Evolutionary conservation across 2,329 filamentous ascomycete species (phyloP), one percentile per base, ranked within the genome.

Genomic region (Cladosporium colombiae): DNA sequence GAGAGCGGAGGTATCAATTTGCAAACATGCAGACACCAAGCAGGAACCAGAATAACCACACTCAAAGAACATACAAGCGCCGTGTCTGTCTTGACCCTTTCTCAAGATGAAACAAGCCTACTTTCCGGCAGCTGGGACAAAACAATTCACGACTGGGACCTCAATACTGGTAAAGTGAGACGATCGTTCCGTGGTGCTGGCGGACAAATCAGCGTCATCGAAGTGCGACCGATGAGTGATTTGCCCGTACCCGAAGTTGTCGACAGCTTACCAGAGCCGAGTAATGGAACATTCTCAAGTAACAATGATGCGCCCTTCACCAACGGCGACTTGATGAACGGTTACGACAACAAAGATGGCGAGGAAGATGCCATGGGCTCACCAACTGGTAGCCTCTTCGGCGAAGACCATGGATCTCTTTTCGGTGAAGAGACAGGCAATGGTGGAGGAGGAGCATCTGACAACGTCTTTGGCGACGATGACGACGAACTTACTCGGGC

Each of bases 121-220:
- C 79, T 99, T 10, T 97, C 93, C 37, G 95, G 95, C 3, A 94
- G 93, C 76, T 99, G 95, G 95, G 95, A 99, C 78, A 98, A 97
- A 80, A 91, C 87, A 21, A 89, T 98, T 0, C 86, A 93, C 62
- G 93, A 98, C 75, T 99, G 95, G 95, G 95, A 98, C 76, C 78
- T 99, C 29, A 92, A 98, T 73, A 95, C 88, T 1, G 95, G 95
- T 0, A 84, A 90, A 72, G 84, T 90, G 7, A 89, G 88, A 69
- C 86, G 93, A 13, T 85, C 85, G 5, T 99, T 95, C 73, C 88
- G 89, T 56, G 89, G 90, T 1, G 91, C 85, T 62, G 91, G 89
- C 16, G 84, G 91, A 6, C 95, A 99, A 75, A 93, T 98, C 66
- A 95, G 92, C 2, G 88, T 92, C 1, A 88, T 99, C 49, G 93